Conservation (phyloP, 2,329 filamentous ascomycete genomes). For the Diaporthe australafricana region DNA sequence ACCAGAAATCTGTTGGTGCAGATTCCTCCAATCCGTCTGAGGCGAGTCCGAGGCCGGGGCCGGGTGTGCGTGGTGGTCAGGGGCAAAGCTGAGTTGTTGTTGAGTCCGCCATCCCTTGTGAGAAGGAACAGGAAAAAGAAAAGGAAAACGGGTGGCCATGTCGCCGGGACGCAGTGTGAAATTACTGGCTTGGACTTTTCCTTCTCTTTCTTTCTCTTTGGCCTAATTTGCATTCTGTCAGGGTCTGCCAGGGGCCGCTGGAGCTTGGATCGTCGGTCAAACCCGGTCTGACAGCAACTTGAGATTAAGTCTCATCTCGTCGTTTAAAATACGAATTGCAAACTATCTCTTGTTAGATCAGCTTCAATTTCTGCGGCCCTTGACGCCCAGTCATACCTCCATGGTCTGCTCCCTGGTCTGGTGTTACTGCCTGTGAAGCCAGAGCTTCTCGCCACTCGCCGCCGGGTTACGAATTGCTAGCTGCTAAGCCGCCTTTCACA, state of each 20-base stretch:
- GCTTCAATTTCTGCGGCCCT: background rate
- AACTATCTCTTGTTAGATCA: background rate
- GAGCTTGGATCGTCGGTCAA: conserved; percentile 4
- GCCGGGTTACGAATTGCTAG: background rate
- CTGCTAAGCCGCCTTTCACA: background rate
- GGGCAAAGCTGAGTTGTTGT: no score
- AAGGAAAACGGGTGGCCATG: background rate
- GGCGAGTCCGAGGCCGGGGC: conserved; percentile 7
- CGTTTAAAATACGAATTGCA: background rate
- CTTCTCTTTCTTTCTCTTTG: background rate
- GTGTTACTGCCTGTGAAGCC: background rate
- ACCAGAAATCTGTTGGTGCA: background rate
- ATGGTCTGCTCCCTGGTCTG: background rate
- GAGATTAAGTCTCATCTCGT: conserved; percentile 23
- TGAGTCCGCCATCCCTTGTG: background rate
- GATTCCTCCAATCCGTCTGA: background rate
- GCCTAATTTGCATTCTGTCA: background rate
- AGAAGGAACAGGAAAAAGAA: background rate
- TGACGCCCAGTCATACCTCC: background rate
- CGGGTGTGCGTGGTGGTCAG: background rate
- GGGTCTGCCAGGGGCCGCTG: background rate
- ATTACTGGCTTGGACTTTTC: background rate
- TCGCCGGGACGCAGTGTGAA: background rate
- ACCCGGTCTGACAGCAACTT: conserved; percentile 1
- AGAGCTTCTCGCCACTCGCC: background rate